phyloP scores from a whole-genome alignment of 805 yeast species.

The Candida hispaniensis region DNA sequence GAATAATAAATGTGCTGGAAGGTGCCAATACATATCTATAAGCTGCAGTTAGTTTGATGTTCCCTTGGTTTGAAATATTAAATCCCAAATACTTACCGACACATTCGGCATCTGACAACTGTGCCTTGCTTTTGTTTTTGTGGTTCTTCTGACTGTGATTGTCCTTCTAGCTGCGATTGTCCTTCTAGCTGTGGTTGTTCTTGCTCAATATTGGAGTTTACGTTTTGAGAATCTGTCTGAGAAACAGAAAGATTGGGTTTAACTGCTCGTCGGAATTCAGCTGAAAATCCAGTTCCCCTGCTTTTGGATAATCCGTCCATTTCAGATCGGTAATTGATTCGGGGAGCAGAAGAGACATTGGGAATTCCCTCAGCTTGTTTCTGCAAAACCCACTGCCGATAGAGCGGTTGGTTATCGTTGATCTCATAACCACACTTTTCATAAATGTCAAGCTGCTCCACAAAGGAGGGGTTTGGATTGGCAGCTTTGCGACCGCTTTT shows the following conservation, averaged over 20 bases:
- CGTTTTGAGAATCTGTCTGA: too few species aligned
- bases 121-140: slow-evolving; percentile 1
- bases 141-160: too few species aligned
- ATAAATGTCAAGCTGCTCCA: slow-evolving; percentile 59
- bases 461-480: slow-evolving; percentile 65
- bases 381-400: slow-evolving; percentile 33
- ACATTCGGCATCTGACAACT: slow-evolving; percentile 14
- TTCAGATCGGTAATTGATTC: slow-evolving; percentile 30
- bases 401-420: slow-evolving; percentile 25
- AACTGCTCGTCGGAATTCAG: slow-evolving; percentile 11
- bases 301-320: slow-evolving; percentile 8
- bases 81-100: slow-evolving; percentile 15
- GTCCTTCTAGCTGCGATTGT: too few species aligned
- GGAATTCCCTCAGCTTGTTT: slow-evolving; percentile 23
- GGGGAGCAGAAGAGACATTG: slow-evolving; percentile 23
- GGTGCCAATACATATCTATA: slow-evolving; percentile 40
- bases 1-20: slow-evolving; percentile 50
- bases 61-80: too few species aligned
- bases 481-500: slow-evolving; percentile 40
- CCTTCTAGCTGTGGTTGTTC: too few species aligned
- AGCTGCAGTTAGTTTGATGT: slow-evolving; percentile 5
- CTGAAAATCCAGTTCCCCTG: slow-evolving; percentile 12
- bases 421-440: slow-evolving; percentile 34
- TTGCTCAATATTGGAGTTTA: not conserved
- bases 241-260: slow-evolving; percentile 8